A percentile compares a stretch with the other conserved stretches of the same genome.
Evolutionary conservation across 805 yeast species (phyloP).

Genomic region (Suhomyces sp.): DNA sequence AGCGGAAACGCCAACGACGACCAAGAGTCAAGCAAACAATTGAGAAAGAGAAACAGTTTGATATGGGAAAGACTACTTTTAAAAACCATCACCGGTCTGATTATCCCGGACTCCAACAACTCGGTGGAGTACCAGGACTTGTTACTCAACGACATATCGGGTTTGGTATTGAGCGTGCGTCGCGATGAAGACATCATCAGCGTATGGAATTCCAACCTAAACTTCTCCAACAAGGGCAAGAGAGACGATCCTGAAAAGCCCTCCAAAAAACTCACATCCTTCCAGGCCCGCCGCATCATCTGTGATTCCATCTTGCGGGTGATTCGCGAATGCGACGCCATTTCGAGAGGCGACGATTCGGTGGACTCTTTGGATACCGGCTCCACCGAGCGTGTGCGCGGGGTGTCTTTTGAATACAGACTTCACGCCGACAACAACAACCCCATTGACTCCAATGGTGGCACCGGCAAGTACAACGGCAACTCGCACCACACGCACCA

Average conservation of each 20-base stretch:
- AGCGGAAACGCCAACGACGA: constrained; percentile 10
- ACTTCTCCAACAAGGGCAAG: constrained; percentile 24
- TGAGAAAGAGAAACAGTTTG: constrained; percentile 36
- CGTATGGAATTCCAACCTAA: constrained; percentile 58
- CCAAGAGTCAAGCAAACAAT: constrained; percentile 18
- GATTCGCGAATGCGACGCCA: constrained; percentile 47
- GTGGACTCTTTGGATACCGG: constrained; percentile 32
- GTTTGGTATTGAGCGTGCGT: constrained; percentile 57
- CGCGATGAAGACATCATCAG: constrained; percentile 57
- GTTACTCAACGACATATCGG: constrained; percentile 52
- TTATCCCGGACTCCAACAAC: constrained; percentile 35
- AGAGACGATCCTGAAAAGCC: constrained; percentile 18
- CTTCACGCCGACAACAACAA: constrained; percentile 39
- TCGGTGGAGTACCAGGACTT: constrained; percentile 35
- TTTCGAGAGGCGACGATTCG: constrained; percentile 35
- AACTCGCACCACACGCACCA: constrained; percentile 1
- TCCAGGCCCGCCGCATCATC: constrained; percentile 43
- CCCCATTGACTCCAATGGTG: constrained; percentile 7
- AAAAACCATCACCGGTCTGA: constrained; percentile 48
- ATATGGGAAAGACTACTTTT: constrained; percentile 58
- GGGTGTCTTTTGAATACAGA: constrained; percentile 46
- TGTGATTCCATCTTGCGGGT: constrained; percentile 46
- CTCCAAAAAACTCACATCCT: constrained; percentile 35
- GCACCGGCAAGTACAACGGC: constrained; percentile 4
- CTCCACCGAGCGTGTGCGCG: constrained; percentile 40